Percentiles rank a stretch among this genome's conserved stretches.
Evolutionary conservation across 495 filamentous ascomycete species (phyloP).

Genomic region (Penicillium manginii): DNA sequence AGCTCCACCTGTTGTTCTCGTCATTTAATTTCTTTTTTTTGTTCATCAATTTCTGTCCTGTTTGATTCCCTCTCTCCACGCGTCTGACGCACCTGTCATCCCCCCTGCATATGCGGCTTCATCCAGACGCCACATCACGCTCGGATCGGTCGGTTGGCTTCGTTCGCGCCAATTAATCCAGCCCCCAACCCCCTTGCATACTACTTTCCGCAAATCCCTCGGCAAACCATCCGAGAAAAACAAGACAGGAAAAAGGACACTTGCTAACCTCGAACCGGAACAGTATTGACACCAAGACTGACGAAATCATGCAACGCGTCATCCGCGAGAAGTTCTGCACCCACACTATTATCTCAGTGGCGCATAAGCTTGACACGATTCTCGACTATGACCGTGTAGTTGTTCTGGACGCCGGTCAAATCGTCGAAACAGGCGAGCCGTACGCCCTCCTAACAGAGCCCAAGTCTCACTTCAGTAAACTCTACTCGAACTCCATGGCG

Average conservation of each 20-base stretch:
- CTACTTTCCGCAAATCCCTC: neutral
- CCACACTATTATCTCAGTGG: conserved; percentile 64
- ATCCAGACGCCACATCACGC: conserved; percentile 23
- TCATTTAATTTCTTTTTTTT: conserved; percentile 7
- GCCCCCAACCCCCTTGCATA: conserved; percentile 18
- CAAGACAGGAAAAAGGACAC: neutral
- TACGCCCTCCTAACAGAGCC: conserved; percentile 34
- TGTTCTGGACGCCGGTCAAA: conserved; percentile 47
- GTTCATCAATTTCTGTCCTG: neutral
- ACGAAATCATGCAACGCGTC: conserved; percentile 61
- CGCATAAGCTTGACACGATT: conserved; percentile 65
- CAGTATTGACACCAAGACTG: conserved; percentile 60
- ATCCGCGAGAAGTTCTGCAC: conserved; percentile 60
- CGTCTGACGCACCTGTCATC: conserved; percentile 11
- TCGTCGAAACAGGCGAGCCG: conserved; percentile 53
- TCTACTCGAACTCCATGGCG: conserved; percentile 35
- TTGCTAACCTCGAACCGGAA: conserved; percentile 8
- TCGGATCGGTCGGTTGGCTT: conserved; percentile 7
- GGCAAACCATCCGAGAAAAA: neutral
- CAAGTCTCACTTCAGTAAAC: conserved; percentile 35
- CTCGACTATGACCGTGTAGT: conserved; percentile 56
- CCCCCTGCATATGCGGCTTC: conserved; percentile 33
- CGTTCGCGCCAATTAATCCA: neutral
- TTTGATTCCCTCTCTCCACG: neutral
- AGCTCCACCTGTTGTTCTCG: conserved; percentile 7